Conservation (phyloP, 2,329 filamentous ascomycete species). For the Capronia americana region DNA sequence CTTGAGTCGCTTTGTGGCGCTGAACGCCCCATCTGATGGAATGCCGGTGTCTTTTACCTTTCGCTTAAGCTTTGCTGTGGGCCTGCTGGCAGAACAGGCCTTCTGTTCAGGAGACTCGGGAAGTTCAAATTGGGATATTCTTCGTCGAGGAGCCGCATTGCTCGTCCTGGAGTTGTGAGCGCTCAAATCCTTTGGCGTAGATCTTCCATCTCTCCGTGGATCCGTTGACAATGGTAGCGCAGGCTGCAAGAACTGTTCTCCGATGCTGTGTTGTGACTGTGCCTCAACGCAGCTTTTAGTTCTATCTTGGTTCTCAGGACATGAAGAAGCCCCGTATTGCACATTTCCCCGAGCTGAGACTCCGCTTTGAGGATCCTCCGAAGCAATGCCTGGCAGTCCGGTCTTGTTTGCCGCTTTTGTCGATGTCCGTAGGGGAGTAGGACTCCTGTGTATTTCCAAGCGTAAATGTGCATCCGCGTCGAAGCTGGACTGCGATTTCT, state of each 20-base stretch:
- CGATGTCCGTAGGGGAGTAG: not conserved
- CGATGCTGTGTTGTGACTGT: not conserved
- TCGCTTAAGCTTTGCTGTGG: slow-evolving; percentile 17
- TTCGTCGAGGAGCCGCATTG: slow-evolving; percentile 47
- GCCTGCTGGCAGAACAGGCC: slow-evolving; percentile 14
- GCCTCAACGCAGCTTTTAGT: not conserved
- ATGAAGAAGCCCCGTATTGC: not conserved
- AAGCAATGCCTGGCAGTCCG: not conserved
- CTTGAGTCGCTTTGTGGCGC: slow-evolving; percentile 14
- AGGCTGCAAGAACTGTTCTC: not conserved
- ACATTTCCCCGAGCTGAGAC: not conserved
- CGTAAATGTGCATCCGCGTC: slow-evolving; percentile 27
- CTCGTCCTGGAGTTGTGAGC: slow-evolving; percentile 40
- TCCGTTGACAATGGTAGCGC: not conserved
- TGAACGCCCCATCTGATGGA: not conserved
- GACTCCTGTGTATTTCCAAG: slow-evolving; percentile 18
- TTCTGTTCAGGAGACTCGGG: slow-evolving; percentile 48
- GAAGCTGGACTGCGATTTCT: slow-evolving; percentile 34
- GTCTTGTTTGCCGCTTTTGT: not conserved
- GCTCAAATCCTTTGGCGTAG: slow-evolving; percentile 13
- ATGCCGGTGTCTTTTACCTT: slow-evolving; percentile 15
- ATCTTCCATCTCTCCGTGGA: slow-evolving; percentile 10
- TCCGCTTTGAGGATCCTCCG: not conserved
- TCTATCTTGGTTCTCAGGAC: not conserved
- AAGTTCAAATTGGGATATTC: slow-evolving; percentile 51